These are phyloP conservation scores for Nasturtium officinale DNA, from an alignment of 345 rosid genomes.

Conservation along the genomic window DNA sequence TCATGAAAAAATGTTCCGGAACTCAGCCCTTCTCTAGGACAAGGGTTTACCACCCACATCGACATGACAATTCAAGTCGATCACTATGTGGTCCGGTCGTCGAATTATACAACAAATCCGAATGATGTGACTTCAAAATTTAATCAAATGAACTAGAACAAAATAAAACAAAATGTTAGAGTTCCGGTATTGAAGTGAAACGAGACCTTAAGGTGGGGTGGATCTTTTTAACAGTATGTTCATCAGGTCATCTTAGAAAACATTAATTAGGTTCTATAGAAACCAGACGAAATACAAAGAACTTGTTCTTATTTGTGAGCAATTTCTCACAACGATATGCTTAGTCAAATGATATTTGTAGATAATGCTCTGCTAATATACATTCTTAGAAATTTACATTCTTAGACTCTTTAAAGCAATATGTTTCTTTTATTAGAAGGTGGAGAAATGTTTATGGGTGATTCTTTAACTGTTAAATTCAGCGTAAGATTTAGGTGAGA, in stretches of 20 bases:
- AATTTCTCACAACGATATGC: background rate
- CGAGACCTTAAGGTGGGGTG: background rate
- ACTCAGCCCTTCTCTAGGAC: too few species aligned
- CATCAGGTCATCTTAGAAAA: background rate
- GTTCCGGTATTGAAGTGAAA: background rate
- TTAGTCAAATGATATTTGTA: background rate
- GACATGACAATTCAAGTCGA: too few species aligned
- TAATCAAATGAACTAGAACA: background rate
- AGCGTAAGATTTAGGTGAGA: slow-evolving; percentile 12
- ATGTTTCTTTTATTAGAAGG: slow-evolving; percentile 14
- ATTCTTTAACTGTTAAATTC: background rate
- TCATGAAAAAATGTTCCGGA: background rate
- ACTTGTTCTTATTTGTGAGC: background rate
- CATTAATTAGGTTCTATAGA: background rate
- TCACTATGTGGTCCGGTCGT: too few species aligned
- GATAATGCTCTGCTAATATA: background rate
- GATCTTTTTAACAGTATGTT: background rate
- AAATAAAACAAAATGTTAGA: too few species aligned
- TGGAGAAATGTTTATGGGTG: slow-evolving; percentile 3
- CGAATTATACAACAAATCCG: background rate
- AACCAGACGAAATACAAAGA: background rate
- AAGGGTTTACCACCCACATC: too few species aligned
- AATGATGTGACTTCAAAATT: background rate
- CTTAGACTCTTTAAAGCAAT: background rate
- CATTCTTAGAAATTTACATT: background rate